Evolutionary conservation across 257 asterid species (phyloP), one percentile per base, ranked within the genome.

Genomic region (Cruciata laevipes): DNA sequence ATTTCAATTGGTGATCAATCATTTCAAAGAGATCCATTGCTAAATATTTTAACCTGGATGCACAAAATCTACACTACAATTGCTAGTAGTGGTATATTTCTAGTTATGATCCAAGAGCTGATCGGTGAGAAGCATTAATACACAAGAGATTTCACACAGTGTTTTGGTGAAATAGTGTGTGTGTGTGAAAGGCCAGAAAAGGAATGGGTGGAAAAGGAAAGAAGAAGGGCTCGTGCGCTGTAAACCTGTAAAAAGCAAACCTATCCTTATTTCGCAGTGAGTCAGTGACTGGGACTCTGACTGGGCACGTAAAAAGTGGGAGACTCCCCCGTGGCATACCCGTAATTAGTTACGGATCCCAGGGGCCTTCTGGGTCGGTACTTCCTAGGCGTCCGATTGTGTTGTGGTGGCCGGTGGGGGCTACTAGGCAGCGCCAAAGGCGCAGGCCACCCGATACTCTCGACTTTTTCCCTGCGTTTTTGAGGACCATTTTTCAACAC

Each of bases 391-490:
- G 12, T 67, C 20, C 7, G 47, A 52, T 52, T 64, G 67, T 77
- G 61, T 58, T 33, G 71, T 10, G 62, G 62, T 51, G 49, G 47
- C n/a, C 42, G 12, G 70, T 71, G 65, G 60, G 60, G 62, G 64
- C 3, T 7, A 20, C n/a, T 6, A 18, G 67, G 78, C 87, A 83
- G 92, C 87, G 89, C 76, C 82, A 78, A 82, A 80, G 73, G 69
- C 79, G 82, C 82, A 74, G 72, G 79, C 63, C 74, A 47, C 4
- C 42, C 69, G 65, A 53, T 73, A 47, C 69, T 21, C 40, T 66
- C 66, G 67, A 62, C 65, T 69, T 72, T 73, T 73, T 69, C 65
- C 59, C 33, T 69, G 70, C 63, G 14, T 2, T 11, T 27, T 23
- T 69, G 60, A 65, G 53, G 14, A 23, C 23, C 23, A 14, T 5